Evolutionary conservation across 768 basidiomycete genomes (phyloP).

Genomic region (Hygrocybe punicea): DNA sequence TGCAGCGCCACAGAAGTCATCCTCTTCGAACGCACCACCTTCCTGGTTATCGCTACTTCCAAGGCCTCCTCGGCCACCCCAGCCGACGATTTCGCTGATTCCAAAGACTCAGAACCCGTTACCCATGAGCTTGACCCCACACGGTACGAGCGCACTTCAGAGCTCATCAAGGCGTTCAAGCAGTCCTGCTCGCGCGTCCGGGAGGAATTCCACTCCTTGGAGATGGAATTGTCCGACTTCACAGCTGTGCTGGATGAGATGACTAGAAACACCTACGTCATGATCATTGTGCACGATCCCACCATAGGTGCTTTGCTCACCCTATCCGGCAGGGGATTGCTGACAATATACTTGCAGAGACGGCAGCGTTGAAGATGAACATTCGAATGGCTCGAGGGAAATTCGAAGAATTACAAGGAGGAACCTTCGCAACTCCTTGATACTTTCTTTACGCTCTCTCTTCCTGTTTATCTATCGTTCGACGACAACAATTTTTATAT

Average conservation of each 20-base stretch:
- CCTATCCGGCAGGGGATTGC: neutral
- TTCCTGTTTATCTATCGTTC: no score
- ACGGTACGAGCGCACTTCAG: slow-evolving; percentile 83
- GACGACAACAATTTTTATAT: neutral
- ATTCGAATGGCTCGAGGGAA: slow-evolving; percentile 81
- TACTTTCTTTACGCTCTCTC: neutral
- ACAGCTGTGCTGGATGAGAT: slow-evolving; percentile 89
- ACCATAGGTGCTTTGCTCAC: slow-evolving; percentile 58
- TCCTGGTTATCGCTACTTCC: slow-evolving; percentile 93
- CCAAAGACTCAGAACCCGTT: slow-evolving; percentile 15
- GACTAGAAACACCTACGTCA: slow-evolving; percentile 89
- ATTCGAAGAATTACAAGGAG: slow-evolving; percentile 85
- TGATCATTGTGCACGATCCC: slow-evolving; percentile 86
- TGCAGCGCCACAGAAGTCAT: slow-evolving; percentile 92
- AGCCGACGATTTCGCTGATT: slow-evolving; percentile 18
- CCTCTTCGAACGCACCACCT: slow-evolving; percentile 95
- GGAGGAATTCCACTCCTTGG: slow-evolving; percentile 81
- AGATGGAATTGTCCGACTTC: slow-evolving; percentile 82
- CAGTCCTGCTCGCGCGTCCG: slow-evolving; percentile 82
- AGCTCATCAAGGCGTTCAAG: slow-evolving; percentile 95
- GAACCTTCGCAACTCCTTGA: slow-evolving; percentile 46
- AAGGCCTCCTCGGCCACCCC: slow-evolving; percentile 41
- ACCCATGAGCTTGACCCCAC: slow-evolving; percentile 56
- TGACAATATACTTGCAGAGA: slow-evolving; percentile 50
- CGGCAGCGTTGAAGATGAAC: slow-evolving; percentile 83